phyloP scores from a whole-genome alignment of 805 yeast species.

The Cyberlindnera sargentensis region DNA sequence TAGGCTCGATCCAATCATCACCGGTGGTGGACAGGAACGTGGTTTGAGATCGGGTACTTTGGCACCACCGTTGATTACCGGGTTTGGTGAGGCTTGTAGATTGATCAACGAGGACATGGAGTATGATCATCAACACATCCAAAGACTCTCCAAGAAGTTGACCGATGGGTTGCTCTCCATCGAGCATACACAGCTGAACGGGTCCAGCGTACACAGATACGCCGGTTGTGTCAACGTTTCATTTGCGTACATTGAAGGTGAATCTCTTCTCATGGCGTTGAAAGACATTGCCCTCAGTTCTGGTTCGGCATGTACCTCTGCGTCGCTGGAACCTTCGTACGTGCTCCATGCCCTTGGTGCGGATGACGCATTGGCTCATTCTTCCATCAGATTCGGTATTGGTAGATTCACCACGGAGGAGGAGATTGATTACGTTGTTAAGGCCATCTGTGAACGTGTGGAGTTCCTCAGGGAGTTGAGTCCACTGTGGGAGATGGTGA shows the following conservation, averaged over 20 bases:
- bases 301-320: constrained; percentile 98
- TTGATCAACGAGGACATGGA: constrained; percentile 66
- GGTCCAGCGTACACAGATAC: constrained; percentile 67
- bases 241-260: constrained; percentile 97
- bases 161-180: constrained; percentile 65
- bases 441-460: constrained; percentile 85
- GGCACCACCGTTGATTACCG: constrained; percentile 93
- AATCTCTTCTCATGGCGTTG: constrained; percentile 93
- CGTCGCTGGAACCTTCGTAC: constrained; percentile 95
- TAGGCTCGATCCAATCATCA: constrained; percentile 87
- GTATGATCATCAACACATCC: constrained; percentile 67
- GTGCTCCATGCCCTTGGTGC: constrained; percentile 96
- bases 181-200: constrained; percentile 87
- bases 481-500: constrained; percentile 99
- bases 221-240: constrained; percentile 96
- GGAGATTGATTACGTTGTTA: constrained; percentile 88
- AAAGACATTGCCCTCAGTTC: constrained; percentile 94
- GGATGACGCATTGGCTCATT: constrained; percentile 96
- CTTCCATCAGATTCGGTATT: constrained; percentile 95
- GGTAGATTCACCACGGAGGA: constrained; percentile 97
- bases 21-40: constrained; percentile 99
- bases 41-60: constrained; percentile 95
- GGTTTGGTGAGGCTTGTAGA: constrained; percentile 97
- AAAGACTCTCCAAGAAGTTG: constrained; percentile 64
- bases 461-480: constrained; percentile 85